phyloP scores from a whole-genome alignment of 805 yeast genomes.

The Metschnikowia cerradonensis region DNA sequence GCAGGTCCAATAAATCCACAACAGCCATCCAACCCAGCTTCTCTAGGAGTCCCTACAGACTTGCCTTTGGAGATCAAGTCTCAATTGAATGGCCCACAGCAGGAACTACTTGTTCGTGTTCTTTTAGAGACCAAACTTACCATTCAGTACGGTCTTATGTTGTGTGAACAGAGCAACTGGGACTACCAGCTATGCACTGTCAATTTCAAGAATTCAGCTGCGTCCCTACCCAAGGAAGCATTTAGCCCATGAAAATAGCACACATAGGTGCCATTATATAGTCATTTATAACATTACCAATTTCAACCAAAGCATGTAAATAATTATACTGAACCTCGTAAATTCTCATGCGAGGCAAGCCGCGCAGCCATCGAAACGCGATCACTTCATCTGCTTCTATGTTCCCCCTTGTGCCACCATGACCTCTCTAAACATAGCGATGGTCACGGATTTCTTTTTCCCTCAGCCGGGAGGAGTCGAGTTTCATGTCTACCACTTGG shows the following conservation, averaged over 20 bases:
- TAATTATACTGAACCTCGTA: not conserved
- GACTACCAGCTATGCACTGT: conserved; percentile 64
- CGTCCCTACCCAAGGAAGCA: conserved; percentile 44
- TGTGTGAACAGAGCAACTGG: conserved; percentile 87
- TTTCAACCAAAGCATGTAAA: not conserved
- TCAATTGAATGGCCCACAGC: conserved; percentile 51
- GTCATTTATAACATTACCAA: not conserved
- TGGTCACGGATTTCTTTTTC: conserved; percentile 96
- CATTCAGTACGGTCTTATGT: conserved; percentile 74
- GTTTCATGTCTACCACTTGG: conserved; percentile 85
- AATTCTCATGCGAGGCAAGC: not conserved
- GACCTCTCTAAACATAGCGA: conserved; percentile 39
- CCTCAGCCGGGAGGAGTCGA: conserved; percentile 99
- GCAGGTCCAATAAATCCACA: conserved; percentile 2
- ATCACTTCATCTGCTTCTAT: not conserved
- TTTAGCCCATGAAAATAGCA: conserved; percentile 11
- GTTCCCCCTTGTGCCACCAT: not conserved
- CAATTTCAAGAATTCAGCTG: conserved; percentile 67
- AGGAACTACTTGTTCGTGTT: conserved; percentile 60
- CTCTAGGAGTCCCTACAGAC: conserved; percentile 28
- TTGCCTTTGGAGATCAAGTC: conserved; percentile 55
- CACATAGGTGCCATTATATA: not conserved
- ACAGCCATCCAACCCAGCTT: conserved; percentile 8
- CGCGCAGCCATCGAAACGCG: conserved; percentile 2
- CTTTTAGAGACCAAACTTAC: conserved; percentile 71